Evolutionary conservation across 1,284 basidiomycete species (phyloP), one percentile per base, ranked within the genome.

Genomic region (Schizopora paradoxa): DNA sequence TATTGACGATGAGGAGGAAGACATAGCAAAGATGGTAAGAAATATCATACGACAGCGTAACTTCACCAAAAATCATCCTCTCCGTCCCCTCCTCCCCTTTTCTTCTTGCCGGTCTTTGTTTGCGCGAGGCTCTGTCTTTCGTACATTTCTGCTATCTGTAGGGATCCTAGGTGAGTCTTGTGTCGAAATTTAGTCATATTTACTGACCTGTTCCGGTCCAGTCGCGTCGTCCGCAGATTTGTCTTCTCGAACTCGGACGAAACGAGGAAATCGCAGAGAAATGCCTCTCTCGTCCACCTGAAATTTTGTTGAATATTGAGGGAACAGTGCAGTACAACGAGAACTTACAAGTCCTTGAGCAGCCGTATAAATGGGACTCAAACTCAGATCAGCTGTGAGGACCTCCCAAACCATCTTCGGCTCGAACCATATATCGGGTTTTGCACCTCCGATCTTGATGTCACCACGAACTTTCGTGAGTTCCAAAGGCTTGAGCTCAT

Each of bases 391-490:
- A 4, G 96, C 96, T 0, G 95, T 91, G 57, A 99, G 76, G 25
- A 99, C 94, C 68, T 99, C 96, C 94, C 95, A 99, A 1, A 99
- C 91, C 14, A 96, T 68, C 66, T 87, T 87, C 18, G 92, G 92
- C 61, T 96, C 91, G 63, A 97, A 91, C 91, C 90, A 96, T 16
- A 93, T 73, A 58, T 96, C 92, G 4, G 93, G 91, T 64, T 94
- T 95, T 36, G 91, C 91, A 4, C 86, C 86, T 28, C 92, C 95
- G 31, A 86, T 66, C 63, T 93, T 91, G 57, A 91, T 68, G 62
- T 89, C 81, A 31, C 86, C 81, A 56, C 94, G 72, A 51, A 77
- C 70, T 45, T 82, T 84, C 13, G 66, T 66, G 31, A 75, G 63
- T 63, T 95, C 91, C 28, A 94, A 72, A 3, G 85, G 80, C 56